phyloP scores from a whole-genome alignment of 257 asterid genomes.

The Knoxia roxburghii region DNA sequence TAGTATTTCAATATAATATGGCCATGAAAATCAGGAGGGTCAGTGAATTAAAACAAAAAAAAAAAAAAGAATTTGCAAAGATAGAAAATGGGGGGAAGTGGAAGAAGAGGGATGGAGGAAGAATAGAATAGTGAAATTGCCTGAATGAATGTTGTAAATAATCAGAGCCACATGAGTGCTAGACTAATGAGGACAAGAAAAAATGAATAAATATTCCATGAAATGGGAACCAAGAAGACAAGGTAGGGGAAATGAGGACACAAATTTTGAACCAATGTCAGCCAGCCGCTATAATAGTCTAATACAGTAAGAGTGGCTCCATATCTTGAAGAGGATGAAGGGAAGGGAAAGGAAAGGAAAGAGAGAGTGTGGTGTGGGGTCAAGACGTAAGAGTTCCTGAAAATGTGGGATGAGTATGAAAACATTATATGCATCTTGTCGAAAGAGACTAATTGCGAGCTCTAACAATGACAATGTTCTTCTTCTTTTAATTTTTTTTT shows the following conservation, averaged over 20 bases:
- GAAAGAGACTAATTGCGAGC: background rate
- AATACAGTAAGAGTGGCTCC: background rate
- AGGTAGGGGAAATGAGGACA: slow-evolving; percentile 20
- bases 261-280: slow-evolving; percentile 9
- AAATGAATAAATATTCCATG: background rate
- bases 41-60: background rate
- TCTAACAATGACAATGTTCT: too few species aligned
- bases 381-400: slow-evolving; percentile 10
- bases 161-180: slow-evolving; percentile 16
- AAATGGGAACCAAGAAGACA: slow-evolving; percentile 11
- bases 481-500: too few species aligned
- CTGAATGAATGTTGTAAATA: slow-evolving; percentile 8
- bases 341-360: background rate
- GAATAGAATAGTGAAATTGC: background rate
- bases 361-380: too few species aligned
- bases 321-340: background rate
- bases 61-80: background rate
- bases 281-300: background rate
- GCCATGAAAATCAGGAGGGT: background rate
- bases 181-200: slow-evolving; percentile 4
- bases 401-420: background rate
- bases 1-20: background rate
- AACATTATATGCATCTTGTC: background rate
- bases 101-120: background rate
- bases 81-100: background rate